Evolutionary conservation across 2,329 filamentous ascomycete genomes (phyloP), one percentile per base, ranked within the genome.

Genomic region (Zymoseptoria tritici): DNA sequence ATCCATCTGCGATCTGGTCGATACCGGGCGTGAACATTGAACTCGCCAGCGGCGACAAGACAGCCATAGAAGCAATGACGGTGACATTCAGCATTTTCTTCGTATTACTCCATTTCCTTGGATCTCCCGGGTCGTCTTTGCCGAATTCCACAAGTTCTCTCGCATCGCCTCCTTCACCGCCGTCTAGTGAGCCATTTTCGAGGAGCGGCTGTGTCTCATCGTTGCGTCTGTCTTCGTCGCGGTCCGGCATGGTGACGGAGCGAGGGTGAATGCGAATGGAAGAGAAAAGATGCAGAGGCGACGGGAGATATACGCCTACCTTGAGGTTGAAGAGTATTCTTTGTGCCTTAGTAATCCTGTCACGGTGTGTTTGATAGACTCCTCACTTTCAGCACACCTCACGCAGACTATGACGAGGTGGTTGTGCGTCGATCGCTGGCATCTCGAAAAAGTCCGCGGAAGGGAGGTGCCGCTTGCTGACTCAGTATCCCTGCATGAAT

Each of bases 1-100:
- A 71, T 26, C 77, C 76, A 52, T 77, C 68, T 2, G 79, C 79
- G 51, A 81, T 81, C 59, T 81, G 76, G 9, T 72, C 68, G 56
- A 81, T 81, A 1, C 78, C 79, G 0, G 79, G 79, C 0, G 79
- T 80, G 68, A 81, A 81, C 78, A 81, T 80, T 49, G 75, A 78
- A 20, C 74, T 77, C 1, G 78, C 78, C 20, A 80, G 72, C 0
- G 79, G 78, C 19, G 76, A 78, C 1, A 81, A 62, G 46, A 81
- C 75, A 4, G 78, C 73, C 79, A 82, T 81, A 46, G 75, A 67
- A 4, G 79, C 78, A 58, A 82, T 81, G 55, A 81, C 76, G 11
- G 71, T 73, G 29, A 81, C 77, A 60, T 82, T 82, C 53, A 73
- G 66, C 66, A 81, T 71, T 63, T 81, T 81, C 60, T 71, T 75